Percentiles rank a stretch among this genome's conserved stretches.
These are phyloP conservation scores for Nannochloropsis salina DNA, from an alignment of 108 stramenopile genomes.

Conservation along the genomic window DNA sequence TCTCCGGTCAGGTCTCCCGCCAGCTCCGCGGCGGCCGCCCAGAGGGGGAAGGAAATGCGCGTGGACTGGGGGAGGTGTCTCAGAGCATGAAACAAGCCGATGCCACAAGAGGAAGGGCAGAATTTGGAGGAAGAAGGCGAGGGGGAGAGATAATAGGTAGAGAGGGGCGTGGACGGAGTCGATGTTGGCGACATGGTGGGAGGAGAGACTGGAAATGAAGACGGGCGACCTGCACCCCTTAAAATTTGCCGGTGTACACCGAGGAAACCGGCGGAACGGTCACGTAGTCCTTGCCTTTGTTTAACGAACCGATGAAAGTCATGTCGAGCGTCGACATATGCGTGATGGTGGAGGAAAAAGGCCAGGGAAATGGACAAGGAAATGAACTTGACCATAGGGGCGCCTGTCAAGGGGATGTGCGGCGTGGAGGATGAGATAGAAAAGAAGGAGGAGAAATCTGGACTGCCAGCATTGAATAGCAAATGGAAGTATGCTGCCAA, in stretches of 20 bases:
- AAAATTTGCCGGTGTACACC: not conserved
- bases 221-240: not conserved
- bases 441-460: too few species aligned
- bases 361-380: not conserved
- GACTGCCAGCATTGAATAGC: too few species aligned
- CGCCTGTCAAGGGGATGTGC: too few species aligned
- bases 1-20: not conserved
- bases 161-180: not conserved
- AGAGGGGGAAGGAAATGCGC: too few species aligned
- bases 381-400: not conserved
- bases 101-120: not conserved
- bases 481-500: too few species aligned
- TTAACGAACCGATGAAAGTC: not conserved
- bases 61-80: too few species aligned
- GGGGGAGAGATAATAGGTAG: not conserved
- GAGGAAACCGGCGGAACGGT: not conserved
- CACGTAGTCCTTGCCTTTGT: too few species aligned
- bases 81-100: too few species aligned
- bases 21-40: too few species aligned
- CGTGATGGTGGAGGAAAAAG: not conserved
- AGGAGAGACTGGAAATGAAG: not conserved
- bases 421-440: too few species aligned
- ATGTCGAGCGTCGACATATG: not conserved
- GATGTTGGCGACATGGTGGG: too few species aligned
- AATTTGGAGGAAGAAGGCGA: not conserved